Base-by-base conservation (phyloP, 1,284 basidiomycete genomes). In the Puccinia polysora region DNA sequence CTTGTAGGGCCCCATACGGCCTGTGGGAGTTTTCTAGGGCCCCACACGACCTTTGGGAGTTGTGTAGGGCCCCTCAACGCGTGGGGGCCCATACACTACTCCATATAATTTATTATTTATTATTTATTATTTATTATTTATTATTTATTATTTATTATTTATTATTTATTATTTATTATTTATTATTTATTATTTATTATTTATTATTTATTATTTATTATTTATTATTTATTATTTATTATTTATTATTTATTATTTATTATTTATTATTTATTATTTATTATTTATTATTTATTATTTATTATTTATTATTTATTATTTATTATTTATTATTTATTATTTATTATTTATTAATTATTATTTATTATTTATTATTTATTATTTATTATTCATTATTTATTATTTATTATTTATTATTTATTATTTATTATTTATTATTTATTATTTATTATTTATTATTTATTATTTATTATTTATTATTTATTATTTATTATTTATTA, bases 51-150 rank as follows among this genome's bases (percentile, higher is more conserved):
- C n/a, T n/a, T n/a, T n/a, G n/a, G n/a, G n/a, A n/a, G n/a, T n/a
- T n/a, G n/a, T n/a, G n/a, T n/a, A n/a, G n/a, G n/a, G n/a, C n/a
- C n/a, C n/a, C n/a, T n/a, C n/a, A n/a, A n/a, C n/a, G n/a, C n/a
- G n/a, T n/a, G n/a, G n/a, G n/a, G n/a, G n/a, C n/a, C n/a, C n/a
- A n/a, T n/a, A n/a, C n/a, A n/a, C n/a, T n/a, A n/a, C n/a, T n/a
- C n/a, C n/a, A n/a, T n/a, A n/a, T n/a, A n/a, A n/a, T n/a, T n/a
- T n/a, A n/a, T n/a, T n/a, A n/a, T n/a, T 45, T 45, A 45, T 45
- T 45, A 45, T 45, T 45, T 45, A 45, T 45, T 45, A 45, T 45
- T 45, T 45, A 45, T 45, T 45, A 45, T 45, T 45, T 45, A 45
- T 45, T 45, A 45, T 45, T 45, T 45, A 45, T 45, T 45, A 45